phyloP scores from a whole-genome alignment of 164 flowering plant species.

The Hamamelis virginiana region DNA sequence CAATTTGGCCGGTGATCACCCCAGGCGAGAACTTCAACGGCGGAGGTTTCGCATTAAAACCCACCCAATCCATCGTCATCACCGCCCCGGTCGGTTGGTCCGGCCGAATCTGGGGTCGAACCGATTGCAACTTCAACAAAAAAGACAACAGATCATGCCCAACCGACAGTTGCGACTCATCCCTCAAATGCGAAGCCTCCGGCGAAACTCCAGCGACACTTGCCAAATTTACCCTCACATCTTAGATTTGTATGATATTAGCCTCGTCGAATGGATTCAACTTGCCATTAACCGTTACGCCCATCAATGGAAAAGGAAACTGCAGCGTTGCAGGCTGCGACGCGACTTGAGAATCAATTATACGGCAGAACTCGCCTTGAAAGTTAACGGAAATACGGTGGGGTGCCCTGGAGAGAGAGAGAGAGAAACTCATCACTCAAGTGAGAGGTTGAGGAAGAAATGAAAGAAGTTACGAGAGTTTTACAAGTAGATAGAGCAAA shows the following conservation, averaged over 20 bases:
- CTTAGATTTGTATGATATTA: constrained; percentile 81
- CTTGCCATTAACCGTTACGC: constrained; percentile 58
- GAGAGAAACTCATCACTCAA: too few relatives aligned
- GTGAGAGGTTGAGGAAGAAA: too few relatives aligned
- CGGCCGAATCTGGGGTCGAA: constrained; percentile 96
- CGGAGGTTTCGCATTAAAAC: constrained; percentile 62
- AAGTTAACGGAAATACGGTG: constrained; percentile 39
- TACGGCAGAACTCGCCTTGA: constrained; percentile 69
- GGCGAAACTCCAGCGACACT: constrained; percentile 80
- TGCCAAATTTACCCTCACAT: constrained; percentile 84
- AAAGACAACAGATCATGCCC: constrained; percentile 64
- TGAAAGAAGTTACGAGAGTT: too few relatives aligned
- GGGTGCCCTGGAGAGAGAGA: too few relatives aligned
- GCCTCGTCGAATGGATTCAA: constrained; percentile 95
- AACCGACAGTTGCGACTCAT: constrained; percentile 70
- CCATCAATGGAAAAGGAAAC: constrained; percentile 68
- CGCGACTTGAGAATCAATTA: constrained; percentile 54
- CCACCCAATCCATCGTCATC: constrained; percentile 56
- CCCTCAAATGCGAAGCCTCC: constrained; percentile 61
- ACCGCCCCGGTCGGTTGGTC: constrained; percentile 76
- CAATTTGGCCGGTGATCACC: constrained; percentile 99
- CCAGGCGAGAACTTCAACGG: too few relatives aligned
- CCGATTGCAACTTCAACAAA: constrained; percentile 79
- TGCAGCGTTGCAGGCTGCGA: constrained; percentile 80
- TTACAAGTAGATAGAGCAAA: too few relatives aligned